phyloP scores from a whole-genome alignment of 2,329 filamentous ascomycete genomes.

The Diaporthe velutina region DNA sequence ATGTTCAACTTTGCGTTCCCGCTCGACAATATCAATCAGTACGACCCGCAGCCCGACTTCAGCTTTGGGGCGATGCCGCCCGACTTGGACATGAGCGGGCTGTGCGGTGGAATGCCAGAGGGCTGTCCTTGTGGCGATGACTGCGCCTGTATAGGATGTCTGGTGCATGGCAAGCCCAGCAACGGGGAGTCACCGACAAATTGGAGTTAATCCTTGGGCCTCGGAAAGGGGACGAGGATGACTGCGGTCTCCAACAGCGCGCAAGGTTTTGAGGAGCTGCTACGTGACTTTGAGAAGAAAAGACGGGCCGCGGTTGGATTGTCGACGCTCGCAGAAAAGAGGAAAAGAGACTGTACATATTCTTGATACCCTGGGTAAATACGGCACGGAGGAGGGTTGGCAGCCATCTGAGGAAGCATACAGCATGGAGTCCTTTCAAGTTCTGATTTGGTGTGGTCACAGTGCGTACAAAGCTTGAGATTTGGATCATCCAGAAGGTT shows the following conservation, averaged over 20 bases:
- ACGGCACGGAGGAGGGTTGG: constrained; percentile 17
- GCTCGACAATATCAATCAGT: constrained; percentile 27
- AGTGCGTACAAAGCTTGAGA: background rate
- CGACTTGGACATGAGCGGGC: constrained; percentile 35
- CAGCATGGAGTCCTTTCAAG: constrained; percentile 9
- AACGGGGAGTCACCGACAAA: background rate
- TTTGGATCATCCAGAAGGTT: background rate
- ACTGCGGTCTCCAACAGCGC: background rate
- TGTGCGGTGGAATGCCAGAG: constrained; percentile 36
- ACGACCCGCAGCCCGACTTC: constrained; percentile 61
- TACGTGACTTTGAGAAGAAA: too few relatives aligned
- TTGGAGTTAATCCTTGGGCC: background rate
- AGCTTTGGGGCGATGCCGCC: constrained; percentile 61
- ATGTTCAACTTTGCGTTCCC: constrained; percentile 40
- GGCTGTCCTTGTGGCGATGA: constrained; percentile 70
- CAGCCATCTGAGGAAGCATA: constrained; percentile 15
- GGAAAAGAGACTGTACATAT: constrained; percentile 20
- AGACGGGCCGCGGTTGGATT: background rate
- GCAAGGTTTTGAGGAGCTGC: background rate
- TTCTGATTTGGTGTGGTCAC: background rate
- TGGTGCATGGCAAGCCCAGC: constrained; percentile 58
- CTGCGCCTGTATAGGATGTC: constrained; percentile 69
- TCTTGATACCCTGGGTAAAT: constrained; percentile 38
- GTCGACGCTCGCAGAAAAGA: background rate
- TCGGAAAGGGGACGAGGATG: background rate